A percentile compares a stretch with the other conserved stretches of the same genome.
Conservation (phyloP, 78 protist species). For the Dictyostelium capitatum region DNA sequence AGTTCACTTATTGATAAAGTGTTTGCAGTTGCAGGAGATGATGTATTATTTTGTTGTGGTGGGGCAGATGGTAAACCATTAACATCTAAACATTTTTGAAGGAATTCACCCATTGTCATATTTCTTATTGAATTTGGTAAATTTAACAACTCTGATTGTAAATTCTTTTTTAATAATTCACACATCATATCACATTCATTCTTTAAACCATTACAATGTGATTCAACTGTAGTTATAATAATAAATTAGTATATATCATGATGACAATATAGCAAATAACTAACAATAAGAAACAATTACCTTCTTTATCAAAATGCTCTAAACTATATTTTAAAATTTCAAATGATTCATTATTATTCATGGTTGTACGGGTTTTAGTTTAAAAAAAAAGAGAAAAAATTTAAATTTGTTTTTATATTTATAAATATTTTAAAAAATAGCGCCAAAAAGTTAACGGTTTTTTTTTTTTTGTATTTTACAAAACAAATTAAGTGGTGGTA, state of each 20-base stretch:
- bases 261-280: no score
- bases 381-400: no score
- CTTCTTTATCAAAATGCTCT: slow-evolving; percentile 2
- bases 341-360: background rate
- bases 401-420: no score
- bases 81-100: background rate
- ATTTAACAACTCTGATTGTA: slow-evolving; percentile 8
- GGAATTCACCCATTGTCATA: slow-evolving; percentile 1
- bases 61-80: background rate
- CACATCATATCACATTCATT: background rate
- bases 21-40: no score
- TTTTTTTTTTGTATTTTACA: no score
- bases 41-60: background rate
- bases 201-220: background rate
- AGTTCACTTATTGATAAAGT: background rate
- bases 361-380: no score
- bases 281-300: background rate
- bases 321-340: background rate
- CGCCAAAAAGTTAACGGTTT: no score
- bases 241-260: no score
- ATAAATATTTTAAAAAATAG: no score
- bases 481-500: no score
- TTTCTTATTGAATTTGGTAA: slow-evolving; percentile 14
- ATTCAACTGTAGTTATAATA: background rate
- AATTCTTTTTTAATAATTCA: background rate